Base-by-base conservation (phyloP, 768 basidiomycete genomes). In the Saitozyma podzolica region DNA sequence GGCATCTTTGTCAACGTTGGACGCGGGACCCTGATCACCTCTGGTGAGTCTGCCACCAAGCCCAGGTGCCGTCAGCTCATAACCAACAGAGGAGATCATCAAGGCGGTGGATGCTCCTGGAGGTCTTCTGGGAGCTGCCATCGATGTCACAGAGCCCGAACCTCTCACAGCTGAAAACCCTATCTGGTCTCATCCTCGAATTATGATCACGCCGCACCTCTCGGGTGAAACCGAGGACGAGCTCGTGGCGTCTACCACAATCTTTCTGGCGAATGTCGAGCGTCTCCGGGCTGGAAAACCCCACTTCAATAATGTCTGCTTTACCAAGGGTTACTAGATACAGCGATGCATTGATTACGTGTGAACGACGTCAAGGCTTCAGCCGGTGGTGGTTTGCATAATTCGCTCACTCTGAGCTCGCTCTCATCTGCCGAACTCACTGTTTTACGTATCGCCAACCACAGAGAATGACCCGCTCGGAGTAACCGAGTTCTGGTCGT, bases 91-190 rank as follows among this genome's bases (percentile, higher is more conserved):
- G 13, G 62, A 66, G 56, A 61, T 73, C 16, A 52, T 74, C 6
- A 41, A 56, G 19, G 64, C 68, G 0, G 70, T 72, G 8, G 60
- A 71, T 17, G 13, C 56, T 6, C 56, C 59, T 45, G 61, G 61
- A 37, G 73, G 72, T 11, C 63, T 78, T 3, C 56, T 52, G 20
- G 76, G 71, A 11, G 74, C 64, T 9, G 73, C 69, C 10, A 54
- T 78, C 9, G 77, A 78, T 61, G 80, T 81, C 1, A 80, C 80
- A 1, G 68, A 75, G 19, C 80, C 80, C 6, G 80, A 72, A 47
- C 68, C 70, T 10, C 56, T 72, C 17, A 55, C 68, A 14, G 54
- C 54, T 39, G 61, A 59, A 13, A 65, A 72, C 54, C 57, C 70
- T 8, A 58, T 69, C 13, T 63, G 62, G 29, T 62, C 68, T 16